Evolutionary conservation across 2,329 filamentous ascomycete genomes (phyloP).

Genomic region (Trichoderma atrobrunneum): DNA sequence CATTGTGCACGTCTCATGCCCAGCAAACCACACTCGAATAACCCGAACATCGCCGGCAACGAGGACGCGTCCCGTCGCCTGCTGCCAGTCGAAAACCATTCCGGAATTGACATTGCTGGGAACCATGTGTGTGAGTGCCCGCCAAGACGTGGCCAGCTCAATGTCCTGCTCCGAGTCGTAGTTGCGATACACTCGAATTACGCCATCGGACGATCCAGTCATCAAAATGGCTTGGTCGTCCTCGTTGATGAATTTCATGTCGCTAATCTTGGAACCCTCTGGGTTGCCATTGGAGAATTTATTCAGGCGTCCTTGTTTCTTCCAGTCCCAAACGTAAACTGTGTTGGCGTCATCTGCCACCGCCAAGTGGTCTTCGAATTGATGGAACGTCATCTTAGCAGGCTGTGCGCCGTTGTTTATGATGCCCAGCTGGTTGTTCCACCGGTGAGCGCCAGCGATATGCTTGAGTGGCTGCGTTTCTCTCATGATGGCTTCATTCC

Average conservation of each 20-base stretch:
- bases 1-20: slow-evolving; percentile 85
- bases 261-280: slow-evolving; percentile 83
- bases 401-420: slow-evolving; percentile 90
- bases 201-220: slow-evolving; percentile 92
- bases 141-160: slow-evolving; percentile 86
- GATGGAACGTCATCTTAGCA: slow-evolving; percentile 91
- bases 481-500: slow-evolving; percentile 87
- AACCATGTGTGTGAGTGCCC: slow-evolving; percentile 88
- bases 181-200: slow-evolving; percentile 87
- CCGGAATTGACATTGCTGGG: slow-evolving; percentile 92
- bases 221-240: slow-evolving; percentile 94
- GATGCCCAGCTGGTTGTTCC: slow-evolving; percentile 79
- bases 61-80: slow-evolving; percentile 91
- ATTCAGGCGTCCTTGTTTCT: slow-evolving; percentile 68
- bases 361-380: slow-evolving; percentile 94
- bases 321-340: slow-evolving; percentile 92
- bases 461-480: slow-evolving; percentile 94
- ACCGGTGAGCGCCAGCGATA: slow-evolving; percentile 77
- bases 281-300: slow-evolving; percentile 96
- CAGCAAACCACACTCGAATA: slow-evolving; percentile 94
- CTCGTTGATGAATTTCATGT: slow-evolving; percentile 97
- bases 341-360: slow-evolving; percentile 92
- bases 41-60: slow-evolving; percentile 95
- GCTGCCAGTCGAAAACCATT: slow-evolving; percentile 98
- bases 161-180: slow-evolving; percentile 77